Base-by-base conservation (phyloP, 805 yeast genomes). In the Candida vaughaniae region DNA sequence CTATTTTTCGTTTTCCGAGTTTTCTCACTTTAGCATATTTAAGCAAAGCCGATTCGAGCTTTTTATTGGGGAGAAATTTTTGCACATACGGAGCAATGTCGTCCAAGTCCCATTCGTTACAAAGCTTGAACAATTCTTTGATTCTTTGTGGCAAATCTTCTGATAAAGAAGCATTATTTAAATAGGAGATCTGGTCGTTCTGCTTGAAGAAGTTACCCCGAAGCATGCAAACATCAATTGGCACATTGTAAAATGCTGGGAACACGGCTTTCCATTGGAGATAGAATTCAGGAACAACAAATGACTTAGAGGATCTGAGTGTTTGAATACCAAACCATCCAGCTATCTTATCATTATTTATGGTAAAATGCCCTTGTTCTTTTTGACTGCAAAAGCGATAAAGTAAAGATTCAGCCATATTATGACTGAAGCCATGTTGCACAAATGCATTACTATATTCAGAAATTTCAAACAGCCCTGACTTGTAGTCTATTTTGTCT, bases 321-420 rank as follows among this genome's bases (percentile, higher is more conserved):
- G 80, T 62, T 35, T 71, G 64, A 2, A 75, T 51, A 0, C 95
- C 95, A 47, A 77, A 78, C 85, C 88, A 85, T 32, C 51, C 53
- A 1, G 81, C 69, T 2, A 83, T 68, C 25, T 53, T 53, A 3
- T 44, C 47, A 33, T 62, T 60, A 42, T 81, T 69, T 8, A 85
- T 46, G 4, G 22, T 9, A 48, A 63, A 71, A n/a, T n/a, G n/a
- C n/a, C n/a, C n/a, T 4, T 52, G 49, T 10, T 41, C 48, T 45
- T 48, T n/a, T 3, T 36, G 22, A 6, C 14, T 47, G 19, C 35
- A 53, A 53, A 80, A 83, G 48, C 69, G 73, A 30, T 64, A 55
- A 31, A 80, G 45, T 0, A 82, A 68, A 0, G 87, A 73, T 19
- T 50, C 57, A 0, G 78, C 58, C n/a, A 79, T 71, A n/a, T 55